phyloP scores from a whole-genome alignment of 2,329 filamentous ascomycete species.

The Claviceps spartinae region DNA sequence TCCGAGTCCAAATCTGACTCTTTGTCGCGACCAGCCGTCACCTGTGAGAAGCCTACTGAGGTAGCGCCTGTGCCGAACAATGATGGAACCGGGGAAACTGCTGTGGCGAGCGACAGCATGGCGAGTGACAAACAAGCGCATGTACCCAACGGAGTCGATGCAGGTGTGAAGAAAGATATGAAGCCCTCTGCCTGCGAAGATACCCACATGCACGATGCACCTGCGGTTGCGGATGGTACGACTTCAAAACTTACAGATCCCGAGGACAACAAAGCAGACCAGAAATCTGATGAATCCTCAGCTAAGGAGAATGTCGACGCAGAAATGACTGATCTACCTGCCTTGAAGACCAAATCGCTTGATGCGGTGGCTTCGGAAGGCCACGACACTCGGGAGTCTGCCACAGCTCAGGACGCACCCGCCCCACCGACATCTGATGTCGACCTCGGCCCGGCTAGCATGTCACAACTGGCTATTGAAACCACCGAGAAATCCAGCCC shows the following conservation, averaged over 20 bases:
- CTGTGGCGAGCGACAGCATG: constrained; percentile 8
- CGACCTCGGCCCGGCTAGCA: constrained; percentile 21
- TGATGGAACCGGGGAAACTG: constrained; percentile 6
- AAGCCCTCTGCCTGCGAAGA: constrained; percentile 5
- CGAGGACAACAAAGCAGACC: not conserved
- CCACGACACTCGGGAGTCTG: constrained; percentile 6
- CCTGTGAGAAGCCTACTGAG: not conserved
- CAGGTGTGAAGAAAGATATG: not conserved
- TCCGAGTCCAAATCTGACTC: constrained; percentile 5
- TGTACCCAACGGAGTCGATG: constrained; percentile 4
- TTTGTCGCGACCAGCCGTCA: constrained; percentile 1
- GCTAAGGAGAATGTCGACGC: constrained; percentile 8
- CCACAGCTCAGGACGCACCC: constrained; percentile 8
- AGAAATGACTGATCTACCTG: constrained; percentile 15
- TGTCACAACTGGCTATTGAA: constrained; percentile 27
- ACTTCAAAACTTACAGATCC: not conserved
- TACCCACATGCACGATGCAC: not conserved
- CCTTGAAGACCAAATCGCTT: constrained; percentile 4
- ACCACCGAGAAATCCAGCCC: constrained; percentile 17
- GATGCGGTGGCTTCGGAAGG: constrained; percentile 8
- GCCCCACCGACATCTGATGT: constrained; percentile 19
- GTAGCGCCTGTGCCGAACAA: not conserved
- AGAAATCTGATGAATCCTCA: not conserved
- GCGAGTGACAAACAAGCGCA: not conserved
- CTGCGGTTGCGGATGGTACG: not conserved